These are phyloP conservation scores for Pythium pyrilobum DNA, from an alignment of 352 stramenopile species.

Conservation along the genomic window DNA sequence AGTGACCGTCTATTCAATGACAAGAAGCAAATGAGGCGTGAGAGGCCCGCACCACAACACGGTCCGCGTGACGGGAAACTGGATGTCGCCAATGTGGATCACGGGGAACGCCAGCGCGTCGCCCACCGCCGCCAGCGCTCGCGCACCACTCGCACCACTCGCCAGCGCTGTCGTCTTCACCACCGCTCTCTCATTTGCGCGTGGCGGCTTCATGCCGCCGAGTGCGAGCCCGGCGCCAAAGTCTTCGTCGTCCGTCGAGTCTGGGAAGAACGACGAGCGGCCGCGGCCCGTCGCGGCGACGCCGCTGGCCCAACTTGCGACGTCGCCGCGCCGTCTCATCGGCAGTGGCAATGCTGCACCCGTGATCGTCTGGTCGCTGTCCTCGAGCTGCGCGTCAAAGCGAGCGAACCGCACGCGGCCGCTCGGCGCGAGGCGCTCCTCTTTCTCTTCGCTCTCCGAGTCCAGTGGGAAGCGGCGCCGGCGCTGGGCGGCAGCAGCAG, in stretches of 20 bases:
- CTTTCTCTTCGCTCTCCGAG: background rate
- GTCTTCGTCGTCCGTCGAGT: constrained; percentile 70
- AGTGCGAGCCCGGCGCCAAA: background rate
- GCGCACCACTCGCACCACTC: background rate
- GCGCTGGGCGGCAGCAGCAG: background rate
- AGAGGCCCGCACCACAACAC: constrained; percentile 48
- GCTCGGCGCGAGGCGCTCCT: background rate
- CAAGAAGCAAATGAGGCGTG: background rate
- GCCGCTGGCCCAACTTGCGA: background rate
- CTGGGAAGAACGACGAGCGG: constrained; percentile 62
- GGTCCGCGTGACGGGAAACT: constrained; percentile 60
- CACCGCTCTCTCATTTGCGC: background rate
- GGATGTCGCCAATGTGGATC: constrained; percentile 38
- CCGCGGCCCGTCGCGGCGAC: background rate
- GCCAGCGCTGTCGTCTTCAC: background rate
- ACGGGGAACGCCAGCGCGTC: constrained; percentile 7
- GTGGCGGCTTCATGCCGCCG: too few relatives aligned
- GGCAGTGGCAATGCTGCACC: background rate
- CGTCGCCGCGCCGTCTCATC: too few relatives aligned
- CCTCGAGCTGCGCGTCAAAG: constrained; percentile 52
- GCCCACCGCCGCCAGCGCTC: background rate
- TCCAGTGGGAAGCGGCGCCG: background rate
- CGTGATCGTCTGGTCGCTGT: constrained; percentile 69
- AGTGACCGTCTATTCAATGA: background rate
- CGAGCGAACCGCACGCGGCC: constrained; percentile 26